Conservation (phyloP, 192 early-diverging fungal genomes). For the Mortierella claussenii region DNA sequence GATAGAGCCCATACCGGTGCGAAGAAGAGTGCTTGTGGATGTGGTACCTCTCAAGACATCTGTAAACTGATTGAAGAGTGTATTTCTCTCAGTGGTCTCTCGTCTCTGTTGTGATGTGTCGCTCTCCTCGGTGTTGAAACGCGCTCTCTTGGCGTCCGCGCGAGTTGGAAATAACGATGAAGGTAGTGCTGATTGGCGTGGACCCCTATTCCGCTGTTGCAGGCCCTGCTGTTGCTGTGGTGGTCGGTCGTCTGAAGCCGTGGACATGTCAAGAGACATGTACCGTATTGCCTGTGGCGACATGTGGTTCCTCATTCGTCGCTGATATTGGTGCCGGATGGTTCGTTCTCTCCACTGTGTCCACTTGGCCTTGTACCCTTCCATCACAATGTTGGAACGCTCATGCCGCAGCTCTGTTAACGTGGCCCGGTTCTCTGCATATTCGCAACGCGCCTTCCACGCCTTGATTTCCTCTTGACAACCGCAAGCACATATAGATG, state of each 20-base stretch:
- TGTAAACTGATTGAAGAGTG: constrained; percentile 26
- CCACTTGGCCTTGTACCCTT: constrained; percentile 23
- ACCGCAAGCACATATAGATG: constrained; percentile 12
- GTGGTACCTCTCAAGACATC: not conserved
- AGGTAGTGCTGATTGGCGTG: not conserved
- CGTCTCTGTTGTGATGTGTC: constrained; percentile 13
- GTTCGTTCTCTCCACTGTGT: constrained; percentile 24
- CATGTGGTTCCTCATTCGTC: constrained; percentile 22
- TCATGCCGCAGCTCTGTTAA: constrained; percentile 24
- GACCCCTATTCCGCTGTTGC: not conserved
- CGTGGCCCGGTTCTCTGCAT: constrained; percentile 20
- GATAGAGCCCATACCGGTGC: not conserved
- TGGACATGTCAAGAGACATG: constrained; percentile 5
- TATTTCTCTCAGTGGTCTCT: constrained; percentile 18
- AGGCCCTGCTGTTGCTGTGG: constrained; percentile 6
- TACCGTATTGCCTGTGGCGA: constrained; percentile 1
- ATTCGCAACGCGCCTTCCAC: constrained; percentile 21
- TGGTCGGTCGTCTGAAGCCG: not conserved
- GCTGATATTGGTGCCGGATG: constrained; percentile 19
- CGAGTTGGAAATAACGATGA: not conserved
- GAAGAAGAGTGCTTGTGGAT: not conserved
- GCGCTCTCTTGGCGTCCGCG: not conserved
- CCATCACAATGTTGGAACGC: not conserved
- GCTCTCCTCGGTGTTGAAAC: constrained; percentile 7
- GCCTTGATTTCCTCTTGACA: constrained; percentile 30